Base-by-base conservation (phyloP, 176 grass and related monocot species). In the Guadua angustifolia region DNA sequence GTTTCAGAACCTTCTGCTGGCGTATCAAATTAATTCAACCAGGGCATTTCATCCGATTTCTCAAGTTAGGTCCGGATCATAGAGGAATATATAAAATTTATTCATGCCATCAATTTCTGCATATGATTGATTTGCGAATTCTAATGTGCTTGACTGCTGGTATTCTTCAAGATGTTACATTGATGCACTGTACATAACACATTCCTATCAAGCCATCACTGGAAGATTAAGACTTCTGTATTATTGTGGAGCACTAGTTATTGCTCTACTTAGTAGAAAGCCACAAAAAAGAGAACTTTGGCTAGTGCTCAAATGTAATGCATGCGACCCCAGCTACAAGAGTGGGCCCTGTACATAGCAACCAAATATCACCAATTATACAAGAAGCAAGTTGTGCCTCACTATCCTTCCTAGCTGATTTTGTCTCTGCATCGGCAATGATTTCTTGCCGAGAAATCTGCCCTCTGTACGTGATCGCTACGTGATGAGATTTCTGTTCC, bases 321-420 rank as follows among this genome's bases (percentile, higher is more conserved):
- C 2, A 60, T 51, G 19, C 2, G 4, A 19, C 66, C 57, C 71
- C 79, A 52, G 10, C 62, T 51, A 51, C 71, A 59, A 15, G 46
- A 43, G 51, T 63, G 69, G 75, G 74, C 68, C 49, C 61, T 90
- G 89, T 84, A 90, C 69, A 90, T 80, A 90, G 68, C 50, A 75
- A 79, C 80, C 66, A 86, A 77, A 82, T 32, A 82, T 63, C 7
- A 55, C 21, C 51, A 62, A 59, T 38, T 73, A 46, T 67, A 87
- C 80, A 64, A 61, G 32, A 77, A 85, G 63, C 49, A 59, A 26
- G 42, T 47, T 62, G 53, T 62, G 69, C 62, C 74, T 71, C 63
- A 7, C 33, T 80, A 19, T 69, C 69, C 45, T 56, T 26, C 5
- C 43, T 50, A 32, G 18, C 57, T 71, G 38, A 57, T 62, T 89